phyloP scores from a whole-genome alignment of 2,329 filamentous ascomycete genomes.

The Talaromyces sp. region DNA sequence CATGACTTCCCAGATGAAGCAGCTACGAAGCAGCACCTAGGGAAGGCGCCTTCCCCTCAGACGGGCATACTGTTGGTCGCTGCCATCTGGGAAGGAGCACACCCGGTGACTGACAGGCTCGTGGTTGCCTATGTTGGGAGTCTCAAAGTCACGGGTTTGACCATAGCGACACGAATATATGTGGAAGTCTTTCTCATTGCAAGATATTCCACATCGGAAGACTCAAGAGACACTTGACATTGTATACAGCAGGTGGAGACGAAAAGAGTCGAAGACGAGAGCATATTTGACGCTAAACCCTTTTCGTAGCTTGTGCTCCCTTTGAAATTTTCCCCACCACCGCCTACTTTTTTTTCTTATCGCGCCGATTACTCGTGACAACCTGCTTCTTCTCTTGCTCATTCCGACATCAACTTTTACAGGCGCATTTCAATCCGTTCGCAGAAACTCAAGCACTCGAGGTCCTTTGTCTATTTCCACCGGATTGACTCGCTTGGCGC shows the following conservation, averaged over 20 bases:
- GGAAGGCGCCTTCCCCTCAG: neutral
- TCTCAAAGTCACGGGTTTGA: neutral
- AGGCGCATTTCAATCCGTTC: neutral
- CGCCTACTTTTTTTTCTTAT: conserved; percentile 11
- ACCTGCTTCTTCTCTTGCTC: neutral
- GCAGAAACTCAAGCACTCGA: neutral
- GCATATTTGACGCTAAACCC: conserved; percentile 7
- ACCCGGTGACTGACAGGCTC: neutral
- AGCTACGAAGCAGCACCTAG: neutral
- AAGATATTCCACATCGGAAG: no score
- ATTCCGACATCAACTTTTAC: neutral
- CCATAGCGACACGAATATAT: neutral
- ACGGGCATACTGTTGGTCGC: neutral
- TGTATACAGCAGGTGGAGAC: neutral
- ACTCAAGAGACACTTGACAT: neutral
- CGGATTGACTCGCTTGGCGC: conserved; percentile 9
- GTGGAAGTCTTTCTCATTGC: neutral
- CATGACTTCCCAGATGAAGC: neutral
- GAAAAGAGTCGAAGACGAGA: neutral
- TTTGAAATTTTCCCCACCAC: conserved; percentile 14
- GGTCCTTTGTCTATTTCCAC: neutral
- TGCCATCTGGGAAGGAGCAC: conserved; percentile 1
- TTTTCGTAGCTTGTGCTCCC: conserved; percentile 6
- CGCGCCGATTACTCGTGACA: conserved; percentile 4
- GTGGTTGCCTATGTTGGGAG: neutral